Evolutionary conservation across 2,329 filamentous ascomycete genomes (phyloP).

Genomic region (Cordyceps javanica): DNA sequence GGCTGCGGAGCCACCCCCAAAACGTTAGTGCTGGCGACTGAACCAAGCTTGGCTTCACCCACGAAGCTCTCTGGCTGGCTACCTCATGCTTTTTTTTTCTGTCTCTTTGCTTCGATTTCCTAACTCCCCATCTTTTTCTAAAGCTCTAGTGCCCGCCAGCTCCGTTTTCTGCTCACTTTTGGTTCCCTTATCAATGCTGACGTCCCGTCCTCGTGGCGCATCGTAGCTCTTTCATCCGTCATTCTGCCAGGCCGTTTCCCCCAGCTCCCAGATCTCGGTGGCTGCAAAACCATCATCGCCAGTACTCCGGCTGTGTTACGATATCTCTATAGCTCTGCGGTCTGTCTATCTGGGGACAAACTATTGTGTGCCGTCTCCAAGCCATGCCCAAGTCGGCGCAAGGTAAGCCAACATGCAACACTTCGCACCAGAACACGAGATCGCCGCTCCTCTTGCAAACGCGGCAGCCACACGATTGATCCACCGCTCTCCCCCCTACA

Average conservation of each 20-base stretch:
- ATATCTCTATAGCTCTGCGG: not conserved
- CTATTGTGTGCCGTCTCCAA: not conserved
- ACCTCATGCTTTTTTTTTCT: not conserved
- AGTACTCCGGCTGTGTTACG: not conserved
- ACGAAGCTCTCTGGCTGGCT: not conserved
- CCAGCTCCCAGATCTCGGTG: not conserved
- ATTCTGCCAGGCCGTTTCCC: not conserved
- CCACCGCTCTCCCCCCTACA: slow-evolving; percentile 5
- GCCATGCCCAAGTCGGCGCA: slow-evolving; percentile 10
- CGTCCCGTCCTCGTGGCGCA: not conserved
- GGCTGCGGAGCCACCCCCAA: no score
- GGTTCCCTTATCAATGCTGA: not conserved
- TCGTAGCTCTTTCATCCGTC: not conserved
- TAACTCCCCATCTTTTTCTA: not conserved
- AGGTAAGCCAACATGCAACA: slow-evolving; percentile 1
- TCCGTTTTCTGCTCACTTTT: not conserved
- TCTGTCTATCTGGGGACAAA: not conserved
- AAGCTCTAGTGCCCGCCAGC: not conserved
- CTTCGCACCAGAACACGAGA: slow-evolving; percentile 1
- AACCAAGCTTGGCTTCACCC: not conserved
- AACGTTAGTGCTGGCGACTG: not conserved
- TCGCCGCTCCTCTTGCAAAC: not conserved
- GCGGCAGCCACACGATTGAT: slow-evolving; percentile 10
- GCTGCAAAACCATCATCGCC: not conserved
- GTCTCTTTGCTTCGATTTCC: not conserved